phyloP scores from a whole-genome alignment of 2,329 filamentous ascomycete genomes.

The Cladosporium cucumerinum region DNA sequence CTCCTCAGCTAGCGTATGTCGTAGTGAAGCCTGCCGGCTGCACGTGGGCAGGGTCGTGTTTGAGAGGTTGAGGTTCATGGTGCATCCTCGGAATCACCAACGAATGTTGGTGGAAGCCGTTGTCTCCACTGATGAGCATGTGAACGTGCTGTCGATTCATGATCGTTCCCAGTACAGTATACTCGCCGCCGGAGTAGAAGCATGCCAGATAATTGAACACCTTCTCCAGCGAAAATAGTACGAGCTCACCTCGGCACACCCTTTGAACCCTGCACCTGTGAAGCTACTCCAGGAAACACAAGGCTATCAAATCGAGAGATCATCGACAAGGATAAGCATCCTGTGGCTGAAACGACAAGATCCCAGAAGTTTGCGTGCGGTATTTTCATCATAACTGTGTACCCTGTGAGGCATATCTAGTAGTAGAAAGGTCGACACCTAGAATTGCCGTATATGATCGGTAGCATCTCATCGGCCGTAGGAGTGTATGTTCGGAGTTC shows the following conservation, averaged over 20 bases:
- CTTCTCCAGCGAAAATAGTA: not conserved
- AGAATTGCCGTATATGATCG: not conserved
- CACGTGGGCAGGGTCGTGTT: slow-evolving; percentile 3
- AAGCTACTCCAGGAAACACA: slow-evolving; percentile 1
- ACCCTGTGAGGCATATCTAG: not conserved
- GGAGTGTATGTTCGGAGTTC: not conserved
- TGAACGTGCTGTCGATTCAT: not conserved
- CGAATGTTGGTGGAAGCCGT: slow-evolving; percentile 1
- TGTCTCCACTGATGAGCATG: not conserved
- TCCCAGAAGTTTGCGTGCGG: not conserved
- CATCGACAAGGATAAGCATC: not conserved
- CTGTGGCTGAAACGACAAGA: not conserved
- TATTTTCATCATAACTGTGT: not conserved
- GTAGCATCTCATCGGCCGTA: not conserved
- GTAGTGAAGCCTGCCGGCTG: not conserved
- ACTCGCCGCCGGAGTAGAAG: not conserved
- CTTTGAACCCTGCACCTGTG: not conserved
- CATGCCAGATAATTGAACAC: not conserved
- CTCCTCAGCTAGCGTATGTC: slow-evolving; percentile 8
- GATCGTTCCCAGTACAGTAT: not conserved
- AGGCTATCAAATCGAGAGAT: not conserved
- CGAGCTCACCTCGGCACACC: not conserved
- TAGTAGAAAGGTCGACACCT: not conserved
- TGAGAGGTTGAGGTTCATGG: not conserved
- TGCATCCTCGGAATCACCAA: not conserved